Percentiles rank a stretch among this genome's conserved stretches.
These are phyloP conservation scores for Phanerodontia chrysosporium DNA, from an alignment of 768 basidiomycete genomes.

Conservation along the genomic window DNA sequence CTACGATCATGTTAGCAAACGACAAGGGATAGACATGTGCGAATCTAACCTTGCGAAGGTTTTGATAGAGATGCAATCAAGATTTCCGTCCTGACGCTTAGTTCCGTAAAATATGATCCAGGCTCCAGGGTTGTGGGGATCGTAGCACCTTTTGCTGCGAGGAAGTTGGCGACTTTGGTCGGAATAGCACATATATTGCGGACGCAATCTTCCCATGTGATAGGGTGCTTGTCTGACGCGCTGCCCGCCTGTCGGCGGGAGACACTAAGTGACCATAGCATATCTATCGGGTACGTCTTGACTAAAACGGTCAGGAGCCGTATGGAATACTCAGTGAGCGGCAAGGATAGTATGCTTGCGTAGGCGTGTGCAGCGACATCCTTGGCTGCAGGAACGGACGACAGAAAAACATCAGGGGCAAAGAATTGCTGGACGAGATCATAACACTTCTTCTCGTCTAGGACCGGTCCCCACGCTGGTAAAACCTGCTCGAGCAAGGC, in stretches of 20 bases:
- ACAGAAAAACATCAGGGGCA: conserved; percentile 59
- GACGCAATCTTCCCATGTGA: conserved; percentile 76
- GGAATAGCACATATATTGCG: conserved; percentile 64
- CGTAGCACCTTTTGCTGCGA: conserved; percentile 34
- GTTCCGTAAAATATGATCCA: conserved; percentile 48
- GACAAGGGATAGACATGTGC: neutral
- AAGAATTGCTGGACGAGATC: conserved; percentile 65
- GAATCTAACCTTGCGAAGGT: conserved; percentile 37
- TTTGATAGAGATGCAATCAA: conserved; percentile 42
- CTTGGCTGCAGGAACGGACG: conserved; percentile 44
- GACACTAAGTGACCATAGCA: conserved; percentile 54
- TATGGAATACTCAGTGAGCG: conserved; percentile 47
- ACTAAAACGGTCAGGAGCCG: conserved; percentile 50
- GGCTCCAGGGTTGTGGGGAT: conserved; percentile 51
- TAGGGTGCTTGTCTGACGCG: conserved; percentile 23
- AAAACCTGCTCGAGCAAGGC: conserved; percentile 58
- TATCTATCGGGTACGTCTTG: conserved; percentile 63
- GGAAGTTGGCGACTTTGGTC: conserved; percentile 71
- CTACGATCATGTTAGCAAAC: conserved; percentile 21
- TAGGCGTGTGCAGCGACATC: conserved; percentile 59
- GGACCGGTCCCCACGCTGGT: conserved; percentile 60
- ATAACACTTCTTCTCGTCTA: conserved; percentile 46
- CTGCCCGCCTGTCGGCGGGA: conserved; percentile 16
- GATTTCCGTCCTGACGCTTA: conserved; percentile 50
- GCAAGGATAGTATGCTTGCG: conserved; percentile 52